phyloP scores from a whole-genome alignment of 2,329 filamentous ascomycete genomes.

The Xylariaceae sp. region DNA sequence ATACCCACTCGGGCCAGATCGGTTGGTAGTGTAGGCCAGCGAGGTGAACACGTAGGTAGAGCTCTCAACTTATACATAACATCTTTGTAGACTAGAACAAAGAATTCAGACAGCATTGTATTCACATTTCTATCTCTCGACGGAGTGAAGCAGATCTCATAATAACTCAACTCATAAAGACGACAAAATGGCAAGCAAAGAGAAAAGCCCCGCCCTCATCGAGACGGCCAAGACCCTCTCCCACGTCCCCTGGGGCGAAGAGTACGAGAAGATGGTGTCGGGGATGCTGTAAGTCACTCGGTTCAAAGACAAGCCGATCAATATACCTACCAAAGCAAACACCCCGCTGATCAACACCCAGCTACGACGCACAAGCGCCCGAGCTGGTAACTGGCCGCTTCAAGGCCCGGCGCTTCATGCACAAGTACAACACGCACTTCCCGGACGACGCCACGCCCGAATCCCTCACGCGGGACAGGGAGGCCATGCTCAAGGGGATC shows the following conservation, averaged over 20 bases:
- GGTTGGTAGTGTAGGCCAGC: not conserved
- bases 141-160: not conserved
- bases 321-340: not conserved
- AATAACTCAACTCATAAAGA: not conserved
- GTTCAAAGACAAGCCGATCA: too few relatives aligned
- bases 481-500: conserved; percentile 44
- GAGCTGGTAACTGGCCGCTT: conserved; percentile 48
- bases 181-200: conserved; percentile 11
- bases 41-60: too few relatives aligned
- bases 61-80: too few relatives aligned
- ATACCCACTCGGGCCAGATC: not conserved
- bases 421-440: conserved; percentile 55
- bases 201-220: conserved; percentile 16
- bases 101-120: not conserved
- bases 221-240: conserved; percentile 10
- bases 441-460: conserved; percentile 43
- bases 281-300: conserved; percentile 48
- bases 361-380: conserved; percentile 46
- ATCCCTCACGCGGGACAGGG: conserved; percentile 35
- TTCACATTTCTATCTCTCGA: not conserved
- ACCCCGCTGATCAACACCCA: conserved; percentile 23
- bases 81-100: not conserved
- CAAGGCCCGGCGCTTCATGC: conserved; percentile 49
- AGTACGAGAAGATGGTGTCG: conserved; percentile 61
- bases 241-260: conserved; percentile 34